Evolutionary conservation across 768 basidiomycete genomes (phyloP).

Genomic region (Hypsizygus marmoreus): DNA sequence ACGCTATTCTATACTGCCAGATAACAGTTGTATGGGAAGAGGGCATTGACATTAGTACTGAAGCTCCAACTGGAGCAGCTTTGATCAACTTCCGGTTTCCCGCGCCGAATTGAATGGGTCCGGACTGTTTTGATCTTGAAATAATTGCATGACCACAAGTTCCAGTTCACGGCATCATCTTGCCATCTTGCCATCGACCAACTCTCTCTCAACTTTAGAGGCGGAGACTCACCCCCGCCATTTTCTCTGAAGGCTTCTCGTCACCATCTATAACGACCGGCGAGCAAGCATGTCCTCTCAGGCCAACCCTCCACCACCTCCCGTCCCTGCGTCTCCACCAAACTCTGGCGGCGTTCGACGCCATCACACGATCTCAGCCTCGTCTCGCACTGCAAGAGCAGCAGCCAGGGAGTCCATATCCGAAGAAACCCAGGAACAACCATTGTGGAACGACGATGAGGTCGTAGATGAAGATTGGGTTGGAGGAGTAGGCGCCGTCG

Average conservation of each 20-base stretch:
- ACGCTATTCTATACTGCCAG: no score
- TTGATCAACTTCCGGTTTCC: not conserved
- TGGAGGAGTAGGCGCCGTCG: slow-evolving; percentile 79
- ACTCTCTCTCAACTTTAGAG: slow-evolving; percentile 8
- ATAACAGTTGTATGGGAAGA: no score
- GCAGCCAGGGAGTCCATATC: slow-evolving; percentile 64
- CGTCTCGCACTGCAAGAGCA: slow-evolving; percentile 64
- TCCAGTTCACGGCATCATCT: slow-evolving; percentile 12
- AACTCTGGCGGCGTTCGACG: slow-evolving; percentile 61
- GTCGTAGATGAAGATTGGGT: slow-evolving; percentile 81
- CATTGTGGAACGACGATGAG: slow-evolving; percentile 74
- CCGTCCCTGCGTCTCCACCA: slow-evolving; percentile 42
- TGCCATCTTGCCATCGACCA: slow-evolving; percentile 8
- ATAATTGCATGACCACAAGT: slow-evolving; percentile 4
- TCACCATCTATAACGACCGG: slow-evolving; percentile 9
- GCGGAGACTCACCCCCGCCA: no score
- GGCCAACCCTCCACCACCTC: slow-evolving; percentile 39
- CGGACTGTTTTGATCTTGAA: slow-evolving; percentile 12
- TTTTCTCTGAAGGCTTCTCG: slow-evolving; percentile 15
- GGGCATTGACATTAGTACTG: not conserved
- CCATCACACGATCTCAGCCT: slow-evolving; percentile 81
- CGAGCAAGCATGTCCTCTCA: slow-evolving; percentile 37
- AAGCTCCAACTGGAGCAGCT: not conserved
- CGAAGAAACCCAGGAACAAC: slow-evolving; percentile 61
- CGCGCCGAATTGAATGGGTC: slow-evolving; percentile 15